Base-by-base conservation (phyloP, 1,284 basidiomycete genomes). In the Moniliella sp. region DNA sequence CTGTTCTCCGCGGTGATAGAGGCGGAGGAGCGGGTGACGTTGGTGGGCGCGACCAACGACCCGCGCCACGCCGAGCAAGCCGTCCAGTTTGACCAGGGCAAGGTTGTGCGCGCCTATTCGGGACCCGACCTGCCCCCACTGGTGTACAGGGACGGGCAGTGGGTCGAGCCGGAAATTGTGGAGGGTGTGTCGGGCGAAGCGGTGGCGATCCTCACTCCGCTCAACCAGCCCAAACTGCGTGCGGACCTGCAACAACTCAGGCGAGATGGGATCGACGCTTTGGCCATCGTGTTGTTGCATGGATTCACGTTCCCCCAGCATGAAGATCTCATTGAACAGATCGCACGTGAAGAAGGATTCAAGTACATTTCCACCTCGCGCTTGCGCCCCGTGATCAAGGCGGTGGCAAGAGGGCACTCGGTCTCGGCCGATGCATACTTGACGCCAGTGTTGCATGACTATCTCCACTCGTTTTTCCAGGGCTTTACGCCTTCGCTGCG, bases 361-460 rank as follows among this genome's bases (percentile, higher is more conserved):
- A 66, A 65, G 2, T 80, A 91, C 36, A 72, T 94, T 44, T 88
- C 82, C 4, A 88, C 82, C 0, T 76, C 79, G 1, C 72, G 76
- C 42, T 69, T 93, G 5, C 71, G 84, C 34, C 79, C 88, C 2
- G 86, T 88, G 81, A 86, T 91, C 51, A 58, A 58, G 36, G 34
- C 13, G n/a, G n/a, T n/a, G n/a, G n/a, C n/a, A n/a, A n/a, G n/a
- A n/a, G 88, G 83, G 0, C 75, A 79, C n/a, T 86, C 81, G 0
- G 75, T 81, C 0, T 91, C 83, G 0, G 88, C 84, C 0, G 88
- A 97, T 49, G 91, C 88, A 1, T 97, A 97, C 59, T 72, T 94
- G 17, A 93, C 86, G 0, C 88, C 86, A 1, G 78, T 91, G 29
- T 63, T 93, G 19, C 66, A 70, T 14, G 68, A 72, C 17, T 93